Conservation (phyloP, 2,329 filamentous ascomycete species). For the Anisogramma anomala region DNA sequence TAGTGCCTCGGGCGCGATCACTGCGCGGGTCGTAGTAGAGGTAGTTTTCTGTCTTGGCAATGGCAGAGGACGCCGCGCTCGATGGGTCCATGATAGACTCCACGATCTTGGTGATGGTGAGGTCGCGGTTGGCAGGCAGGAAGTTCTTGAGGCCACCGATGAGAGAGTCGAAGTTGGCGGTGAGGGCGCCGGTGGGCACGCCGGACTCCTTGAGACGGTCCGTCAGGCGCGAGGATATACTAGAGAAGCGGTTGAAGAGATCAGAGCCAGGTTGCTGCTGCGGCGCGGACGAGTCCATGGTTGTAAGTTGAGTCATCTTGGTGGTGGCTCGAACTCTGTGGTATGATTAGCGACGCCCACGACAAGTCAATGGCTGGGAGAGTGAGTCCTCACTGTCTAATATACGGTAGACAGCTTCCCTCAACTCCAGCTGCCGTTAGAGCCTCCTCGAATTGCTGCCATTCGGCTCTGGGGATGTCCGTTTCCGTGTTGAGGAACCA, state of each 20-base stretch:
- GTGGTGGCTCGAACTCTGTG: slow-evolving; percentile 78
- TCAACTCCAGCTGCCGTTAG: slow-evolving; percentile 66
- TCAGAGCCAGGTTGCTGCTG: slow-evolving; percentile 55
- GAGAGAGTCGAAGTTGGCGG: slow-evolving; percentile 81
- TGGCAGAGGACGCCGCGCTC: slow-evolving; percentile 77
- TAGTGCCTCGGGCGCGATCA: slow-evolving; percentile 81
- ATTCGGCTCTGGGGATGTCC: slow-evolving; percentile 70
- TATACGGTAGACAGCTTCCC: slow-evolving; percentile 67
- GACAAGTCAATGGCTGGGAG: not conserved
- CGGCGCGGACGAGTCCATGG: slow-evolving; percentile 63
- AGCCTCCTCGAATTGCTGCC: slow-evolving; percentile 76
- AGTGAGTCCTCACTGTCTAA: slow-evolving; percentile 55
- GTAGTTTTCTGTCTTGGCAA: slow-evolving; percentile 92
- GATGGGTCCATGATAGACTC: slow-evolving; percentile 97
- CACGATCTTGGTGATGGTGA: slow-evolving; percentile 94
- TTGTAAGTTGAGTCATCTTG: slow-evolving; percentile 95
- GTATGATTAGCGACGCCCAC: slow-evolving; percentile 18
- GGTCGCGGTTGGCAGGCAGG: slow-evolving; percentile 86
- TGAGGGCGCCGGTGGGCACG: slow-evolving; percentile 55
- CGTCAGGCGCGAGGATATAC: slow-evolving; percentile 81
- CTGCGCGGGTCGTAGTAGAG: slow-evolving; percentile 94
- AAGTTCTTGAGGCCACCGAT: slow-evolving; percentile 98
- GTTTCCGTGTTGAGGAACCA: slow-evolving; percentile 94
- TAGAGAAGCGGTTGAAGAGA: slow-evolving; percentile 86
- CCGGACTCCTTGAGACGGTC: slow-evolving; percentile 86